Conservation (phyloP, 805 yeast species). For the Cyberlindnera lachancei region DNA sequence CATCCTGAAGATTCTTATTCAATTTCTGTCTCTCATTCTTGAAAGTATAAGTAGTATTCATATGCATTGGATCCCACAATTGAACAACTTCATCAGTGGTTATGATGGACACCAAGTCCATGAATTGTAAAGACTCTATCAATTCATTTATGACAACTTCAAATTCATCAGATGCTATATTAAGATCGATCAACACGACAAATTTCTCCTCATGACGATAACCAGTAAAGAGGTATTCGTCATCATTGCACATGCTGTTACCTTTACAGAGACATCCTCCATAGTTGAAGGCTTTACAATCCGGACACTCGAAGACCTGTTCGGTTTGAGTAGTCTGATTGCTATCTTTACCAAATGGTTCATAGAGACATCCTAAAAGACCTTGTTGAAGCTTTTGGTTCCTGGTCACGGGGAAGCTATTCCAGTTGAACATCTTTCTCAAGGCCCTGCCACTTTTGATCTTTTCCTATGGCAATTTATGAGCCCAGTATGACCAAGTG, state of each 20-base stretch:
- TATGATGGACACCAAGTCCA: neutral
- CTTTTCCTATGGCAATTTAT: no score
- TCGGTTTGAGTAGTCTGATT: no score
- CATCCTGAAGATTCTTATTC: neutral
- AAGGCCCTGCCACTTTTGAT: no score
- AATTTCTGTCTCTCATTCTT: neutral
- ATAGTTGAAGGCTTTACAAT: slow-evolving; percentile 72
- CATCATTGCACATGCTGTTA: neutral
- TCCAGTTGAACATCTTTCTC: slow-evolving; percentile 58
- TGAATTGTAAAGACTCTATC: slow-evolving; percentile 53
- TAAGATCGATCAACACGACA: neutral
- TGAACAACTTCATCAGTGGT: neutral
- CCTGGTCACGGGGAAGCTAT: slow-evolving; percentile 72
- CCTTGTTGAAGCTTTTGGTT: slow-evolving; percentile 36
- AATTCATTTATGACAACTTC: slow-evolving; percentile 68
- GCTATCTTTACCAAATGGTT: neutral
- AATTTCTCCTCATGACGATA: neutral
- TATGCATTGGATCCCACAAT: slow-evolving; percentile 1
- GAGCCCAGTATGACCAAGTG: no score
- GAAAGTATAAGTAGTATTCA: neutral
- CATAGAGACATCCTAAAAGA: slow-evolving; percentile 82
- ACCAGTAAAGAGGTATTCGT: no score
- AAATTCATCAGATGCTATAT: slow-evolving; percentile 20
- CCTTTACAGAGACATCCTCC: slow-evolving; percentile 72
- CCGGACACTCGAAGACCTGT: slow-evolving; percentile 39